Evolutionary conservation across 1,284 basidiomycete genomes (phyloP), one percentile per base, ranked within the genome.

Genomic region (Leccinum glutinopallens): DNA sequence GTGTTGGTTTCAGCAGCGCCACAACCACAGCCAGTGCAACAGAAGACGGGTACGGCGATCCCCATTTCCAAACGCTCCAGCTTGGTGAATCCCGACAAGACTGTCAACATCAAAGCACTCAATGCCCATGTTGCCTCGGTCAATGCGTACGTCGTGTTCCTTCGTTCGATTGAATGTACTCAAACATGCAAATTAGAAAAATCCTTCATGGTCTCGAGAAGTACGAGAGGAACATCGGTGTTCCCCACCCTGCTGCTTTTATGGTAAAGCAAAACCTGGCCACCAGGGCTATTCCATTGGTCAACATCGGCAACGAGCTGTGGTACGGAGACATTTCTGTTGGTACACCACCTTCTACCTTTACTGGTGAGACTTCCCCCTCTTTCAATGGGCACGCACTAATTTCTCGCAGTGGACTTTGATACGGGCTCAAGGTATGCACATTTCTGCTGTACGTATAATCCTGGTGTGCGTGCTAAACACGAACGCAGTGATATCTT

Each of bases 281-380:
- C 3, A n/a, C 22, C 13, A 63, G 59, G 4, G 10, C 51, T 6
- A 68, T 67, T 37, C 2, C 63, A 15, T 61, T 79, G 49, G 74
- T 66, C 4, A 65, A 71, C 43, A 55, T 71, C 4, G 0, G 6
- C 2, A 29, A 6, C 8, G 1, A 33, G 2, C 12, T 70, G 1
- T 73, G 72, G 73, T 67, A 65, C 9, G 72, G 70, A 15, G 12
- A 5, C 7, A 67, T 73, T 5, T 61, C 57, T 13, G 64, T 72
- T 19, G 72, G 73, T 8, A 73, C 64, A 19, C 73, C 73, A 32
- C 0, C 62, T 1, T 2, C 9, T 0, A 7, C 8, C 2, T 74
- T 67, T 39, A 67, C 63, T 5, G 68, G 72, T 68, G 55, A 64
- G 63, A 25, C 39, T 51, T 55, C 13, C 41, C 9, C 13, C 6